A percentile compares a stretch with the other conserved stretches of the same genome.
Conservation (phyloP, 768 basidiomycete genomes). For the Phanerochaete sordida region DNA sequence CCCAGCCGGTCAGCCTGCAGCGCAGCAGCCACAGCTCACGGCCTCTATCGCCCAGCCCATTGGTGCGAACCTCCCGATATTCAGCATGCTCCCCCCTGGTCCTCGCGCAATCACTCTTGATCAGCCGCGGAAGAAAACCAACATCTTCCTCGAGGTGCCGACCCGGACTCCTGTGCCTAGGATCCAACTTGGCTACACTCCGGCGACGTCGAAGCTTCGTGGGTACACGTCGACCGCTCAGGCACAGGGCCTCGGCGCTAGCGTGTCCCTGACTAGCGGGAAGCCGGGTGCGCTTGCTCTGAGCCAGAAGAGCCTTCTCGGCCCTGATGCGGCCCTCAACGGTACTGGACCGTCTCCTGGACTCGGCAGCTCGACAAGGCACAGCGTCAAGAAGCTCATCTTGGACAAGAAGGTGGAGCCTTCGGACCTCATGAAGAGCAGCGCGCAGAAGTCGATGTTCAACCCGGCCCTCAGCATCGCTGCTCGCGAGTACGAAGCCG, state of each 20-base stretch:
- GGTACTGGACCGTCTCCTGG: slow-evolving; percentile 55
- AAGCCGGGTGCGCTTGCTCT: slow-evolving; percentile 55
- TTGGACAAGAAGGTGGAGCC: slow-evolving; percentile 82
- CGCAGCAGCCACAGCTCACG: slow-evolving; percentile 52
- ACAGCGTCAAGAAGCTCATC: slow-evolving; percentile 92
- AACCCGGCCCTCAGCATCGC: slow-evolving; percentile 74
- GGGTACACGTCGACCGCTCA: slow-evolving; percentile 56
- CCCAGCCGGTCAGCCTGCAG: slow-evolving; percentile 29
- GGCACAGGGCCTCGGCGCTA: slow-evolving; percentile 33
- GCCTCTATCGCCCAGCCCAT: slow-evolving; percentile 90
- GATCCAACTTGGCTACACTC: slow-evolving; percentile 60
- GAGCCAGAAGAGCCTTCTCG: slow-evolving; percentile 34
- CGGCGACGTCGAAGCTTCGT: slow-evolving; percentile 61
- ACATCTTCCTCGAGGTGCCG: slow-evolving; percentile 74
- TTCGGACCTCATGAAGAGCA: slow-evolving; percentile 52
- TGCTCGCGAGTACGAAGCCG: slow-evolving; percentile 63
- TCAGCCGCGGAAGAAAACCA: slow-evolving; percentile 68
- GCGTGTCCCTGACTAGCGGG: slow-evolving; percentile 48
- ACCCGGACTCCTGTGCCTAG: slow-evolving; percentile 69
- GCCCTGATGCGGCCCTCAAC: slow-evolving; percentile 60
- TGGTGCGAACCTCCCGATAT: slow-evolving; percentile 66
- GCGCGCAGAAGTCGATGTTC: slow-evolving; percentile 57
- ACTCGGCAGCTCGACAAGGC: slow-evolving; percentile 63
- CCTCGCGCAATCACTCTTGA: slow-evolving; percentile 62
- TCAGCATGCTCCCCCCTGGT: slow-evolving; percentile 70